Evolutionary conservation across 371 early-diverging fungal species (phyloP).

Genomic region (Lichtheimia hyalospora): DNA sequence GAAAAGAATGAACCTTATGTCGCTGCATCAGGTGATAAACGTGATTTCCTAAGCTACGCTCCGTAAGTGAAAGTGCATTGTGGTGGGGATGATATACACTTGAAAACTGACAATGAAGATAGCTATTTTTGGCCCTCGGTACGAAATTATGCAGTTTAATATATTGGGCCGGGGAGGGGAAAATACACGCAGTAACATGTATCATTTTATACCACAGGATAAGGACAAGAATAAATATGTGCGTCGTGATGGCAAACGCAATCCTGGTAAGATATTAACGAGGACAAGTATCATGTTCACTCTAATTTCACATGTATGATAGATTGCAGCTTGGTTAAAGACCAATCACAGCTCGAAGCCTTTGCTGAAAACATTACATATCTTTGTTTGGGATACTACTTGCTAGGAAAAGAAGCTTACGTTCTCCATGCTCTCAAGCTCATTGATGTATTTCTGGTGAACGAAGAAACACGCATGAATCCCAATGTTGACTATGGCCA

Average conservation of each 20-base stretch:
- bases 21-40: constrained; percentile 33
- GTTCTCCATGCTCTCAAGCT: constrained; percentile 30
- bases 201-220: neutral
- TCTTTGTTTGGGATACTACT: constrained; percentile 30
- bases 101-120: neutral
- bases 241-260: constrained; percentile 40
- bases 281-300: neutral
- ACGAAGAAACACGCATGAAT: constrained; percentile 39
- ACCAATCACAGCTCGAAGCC: constrained; percentile 36
- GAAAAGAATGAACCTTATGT: constrained; percentile 28
- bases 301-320: neutral
- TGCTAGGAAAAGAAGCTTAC: constrained; percentile 29
- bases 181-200: neutral
- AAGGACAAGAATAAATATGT: constrained; percentile 23
- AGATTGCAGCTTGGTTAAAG: constrained; percentile 30
- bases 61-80: constrained; percentile 26
- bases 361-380: constrained; percentile 34
- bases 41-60: constrained; percentile 45
- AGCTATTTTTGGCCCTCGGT: constrained; percentile 48
- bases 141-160: constrained; percentile 5
- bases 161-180: constrained; percentile 9
- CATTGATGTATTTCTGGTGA: constrained; percentile 31
- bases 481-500: constrained; percentile 43
- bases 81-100: neutral
- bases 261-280: constrained; percentile 32